Percentiles rank a stretch among this genome's conserved stretches.
These are phyloP conservation scores for Debaryomyces fabryi DNA, from an alignment of 1,139 yeast species.

Conservation along the genomic window DNA sequence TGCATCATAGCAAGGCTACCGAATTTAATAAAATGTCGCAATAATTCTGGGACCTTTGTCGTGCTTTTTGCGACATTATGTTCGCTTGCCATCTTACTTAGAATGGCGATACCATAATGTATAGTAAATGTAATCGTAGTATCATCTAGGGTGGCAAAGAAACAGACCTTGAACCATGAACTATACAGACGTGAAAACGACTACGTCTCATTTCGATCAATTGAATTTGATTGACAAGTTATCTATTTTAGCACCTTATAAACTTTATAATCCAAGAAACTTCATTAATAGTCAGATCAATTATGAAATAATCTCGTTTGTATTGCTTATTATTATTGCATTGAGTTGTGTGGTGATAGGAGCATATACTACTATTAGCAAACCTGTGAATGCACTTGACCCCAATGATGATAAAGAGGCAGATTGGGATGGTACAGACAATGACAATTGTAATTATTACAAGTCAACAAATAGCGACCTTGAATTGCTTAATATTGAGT, in stretches of 20 bases:
- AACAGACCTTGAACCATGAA: background rate
- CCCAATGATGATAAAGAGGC: conserved; percentile 36
- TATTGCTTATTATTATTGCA: conserved; percentile 23
- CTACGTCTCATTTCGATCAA: background rate
- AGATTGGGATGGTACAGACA: conserved; percentile 50
- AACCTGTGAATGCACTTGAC: conserved; percentile 46
- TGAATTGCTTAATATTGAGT: conserved; percentile 13
- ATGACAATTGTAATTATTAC: conserved; percentile 31
- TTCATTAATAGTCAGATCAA: background rate
- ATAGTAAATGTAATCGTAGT: background rate
- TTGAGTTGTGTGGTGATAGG: conserved; percentile 38
- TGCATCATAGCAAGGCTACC: background rate
- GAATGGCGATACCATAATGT: background rate
- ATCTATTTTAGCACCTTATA: conserved; percentile 16
- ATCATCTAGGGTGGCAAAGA: background rate
- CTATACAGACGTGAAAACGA: conserved; percentile 2
- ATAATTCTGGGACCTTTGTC: background rate
- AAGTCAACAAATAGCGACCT: conserved; percentile 22
- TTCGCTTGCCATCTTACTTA: background rate
- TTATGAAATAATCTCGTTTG: conserved; percentile 12
- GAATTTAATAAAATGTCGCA: background rate
- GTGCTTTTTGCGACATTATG: background rate
- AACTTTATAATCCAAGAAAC: conserved; percentile 6
- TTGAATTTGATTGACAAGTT: conserved; percentile 13
- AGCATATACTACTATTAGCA: conserved; percentile 41